phyloP scores from a whole-genome alignment of 495 filamentous ascomycete genomes.

The Penicillium verhagenii region DNA sequence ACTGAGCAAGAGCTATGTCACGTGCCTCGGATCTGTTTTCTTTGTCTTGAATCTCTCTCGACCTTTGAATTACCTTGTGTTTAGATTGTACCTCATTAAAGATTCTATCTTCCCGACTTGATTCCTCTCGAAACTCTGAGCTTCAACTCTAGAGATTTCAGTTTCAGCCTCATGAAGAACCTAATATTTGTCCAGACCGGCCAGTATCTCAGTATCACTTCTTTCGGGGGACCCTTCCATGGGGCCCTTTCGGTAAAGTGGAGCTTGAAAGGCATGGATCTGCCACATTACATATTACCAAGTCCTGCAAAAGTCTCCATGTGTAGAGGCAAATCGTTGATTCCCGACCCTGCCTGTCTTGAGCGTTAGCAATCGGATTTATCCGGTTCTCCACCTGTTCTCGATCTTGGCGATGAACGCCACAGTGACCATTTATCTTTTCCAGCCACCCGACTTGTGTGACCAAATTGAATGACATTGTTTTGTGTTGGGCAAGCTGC shows the following conservation, averaged over 20 bases:
- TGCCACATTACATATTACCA: background rate
- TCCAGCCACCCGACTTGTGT: background rate
- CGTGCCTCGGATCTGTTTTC: background rate
- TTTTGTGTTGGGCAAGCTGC: background rate
- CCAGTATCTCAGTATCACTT: background rate
- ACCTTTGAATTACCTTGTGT: background rate
- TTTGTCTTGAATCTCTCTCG: background rate
- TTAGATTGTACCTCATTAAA: background rate
- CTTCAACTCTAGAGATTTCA: too few species aligned
- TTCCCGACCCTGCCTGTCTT: background rate
- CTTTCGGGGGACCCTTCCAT: background rate
- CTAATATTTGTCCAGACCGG: background rate
- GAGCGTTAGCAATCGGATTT: background rate
- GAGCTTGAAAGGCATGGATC: background rate
- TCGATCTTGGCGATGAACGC: background rate
- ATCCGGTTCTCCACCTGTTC: background rate
- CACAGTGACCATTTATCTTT: background rate
- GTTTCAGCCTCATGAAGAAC: background rate
- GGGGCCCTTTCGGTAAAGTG: background rate
- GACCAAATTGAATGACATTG: background rate
- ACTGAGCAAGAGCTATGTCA: background rate
- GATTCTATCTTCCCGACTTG: background rate
- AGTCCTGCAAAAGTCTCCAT: background rate
- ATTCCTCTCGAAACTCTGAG: too few species aligned
- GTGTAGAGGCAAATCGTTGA: background rate